phyloP scores from a whole-genome alignment of 2,329 filamentous ascomycete genomes.

The Fusarium camptoceras region DNA sequence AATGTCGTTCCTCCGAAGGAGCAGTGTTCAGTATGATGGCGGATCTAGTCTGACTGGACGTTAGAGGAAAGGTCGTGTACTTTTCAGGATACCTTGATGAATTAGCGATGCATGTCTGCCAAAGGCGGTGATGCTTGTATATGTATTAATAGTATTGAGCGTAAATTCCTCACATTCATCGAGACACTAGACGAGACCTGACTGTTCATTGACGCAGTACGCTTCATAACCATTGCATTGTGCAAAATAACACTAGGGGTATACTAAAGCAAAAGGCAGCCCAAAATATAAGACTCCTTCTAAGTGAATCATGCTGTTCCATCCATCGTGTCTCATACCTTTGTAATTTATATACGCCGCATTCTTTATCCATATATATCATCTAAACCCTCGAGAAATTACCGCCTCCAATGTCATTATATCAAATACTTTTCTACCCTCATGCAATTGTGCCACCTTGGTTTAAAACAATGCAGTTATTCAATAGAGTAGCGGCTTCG shows the following conservation, averaged over 20 bases:
- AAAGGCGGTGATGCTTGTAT: not conserved
- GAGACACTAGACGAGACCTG: not conserved
- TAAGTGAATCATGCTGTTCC: conserved; percentile 27
- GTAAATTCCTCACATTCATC: not conserved
- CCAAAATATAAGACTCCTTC: conserved; percentile 35
- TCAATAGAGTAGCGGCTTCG: conserved; percentile 83
- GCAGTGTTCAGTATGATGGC: conserved; percentile 61
- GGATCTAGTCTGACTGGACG: conserved; percentile 40
- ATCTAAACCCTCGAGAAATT: not conserved
- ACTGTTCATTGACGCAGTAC: not conserved
- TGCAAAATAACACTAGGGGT: conserved; percentile 42
- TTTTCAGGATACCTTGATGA: conserved; percentile 4
- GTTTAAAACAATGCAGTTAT: conserved; percentile 76
- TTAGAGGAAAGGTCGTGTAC: conserved; percentile 6
- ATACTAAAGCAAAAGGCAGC: conserved; percentile 47
- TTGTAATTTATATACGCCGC: conserved; percentile 19
- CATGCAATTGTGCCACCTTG: conserved; percentile 47
- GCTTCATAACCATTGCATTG: conserved; percentile 11
- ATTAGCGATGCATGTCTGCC: not conserved
- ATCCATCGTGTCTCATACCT: conserved; percentile 24
- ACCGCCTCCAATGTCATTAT: not conserved
- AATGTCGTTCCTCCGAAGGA: conserved; percentile 60
- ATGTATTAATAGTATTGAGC: not conserved
- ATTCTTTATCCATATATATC: conserved; percentile 13
- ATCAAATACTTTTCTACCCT: not conserved